Evolutionary conservation across 345 rosid species (phyloP).

Genomic region (Isatis tinctoria): DNA sequence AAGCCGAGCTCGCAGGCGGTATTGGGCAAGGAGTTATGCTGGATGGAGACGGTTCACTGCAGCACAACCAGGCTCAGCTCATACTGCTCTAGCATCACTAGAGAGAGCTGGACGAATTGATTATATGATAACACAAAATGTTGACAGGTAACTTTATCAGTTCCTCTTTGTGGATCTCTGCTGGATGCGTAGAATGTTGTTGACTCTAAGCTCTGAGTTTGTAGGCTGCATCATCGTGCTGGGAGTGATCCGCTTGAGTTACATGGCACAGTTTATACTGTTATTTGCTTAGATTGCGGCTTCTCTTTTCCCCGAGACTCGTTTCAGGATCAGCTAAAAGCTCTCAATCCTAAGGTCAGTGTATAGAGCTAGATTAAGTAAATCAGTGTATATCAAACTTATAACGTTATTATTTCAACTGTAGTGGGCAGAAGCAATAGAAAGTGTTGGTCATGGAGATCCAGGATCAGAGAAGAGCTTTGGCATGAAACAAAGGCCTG

Average conservation of each 20-base stretch:
- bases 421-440: slow-evolving; percentile 95
- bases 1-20: slow-evolving; percentile 63
- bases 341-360: slow-evolving; percentile 79
- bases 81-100: slow-evolving; percentile 74
- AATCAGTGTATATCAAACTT: neutral
- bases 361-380: neutral
- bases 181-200: neutral
- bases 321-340: slow-evolving; percentile 81
- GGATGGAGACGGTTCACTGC: slow-evolving; percentile 87
- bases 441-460: slow-evolving; percentile 62
- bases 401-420: slow-evolving; percentile 12
- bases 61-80: slow-evolving; percentile 72
- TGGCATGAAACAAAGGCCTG: slow-evolving; percentile 98
- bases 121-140: slow-evolving; percentile 86
- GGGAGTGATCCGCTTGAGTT: slow-evolving; percentile 85
- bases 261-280: slow-evolving; percentile 84
- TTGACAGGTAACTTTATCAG: slow-evolving; percentile 53
- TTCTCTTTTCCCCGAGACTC: slow-evolving; percentile 48
- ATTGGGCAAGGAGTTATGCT: slow-evolving; percentile 98
- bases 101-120: slow-evolving; percentile 67
- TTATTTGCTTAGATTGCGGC: slow-evolving; percentile 71
- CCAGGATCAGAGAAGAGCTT: slow-evolving; percentile 89
- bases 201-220: neutral
- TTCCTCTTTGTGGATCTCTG: slow-evolving; percentile 9
- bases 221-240: slow-evolving; percentile 84